Evolutionary conservation across 2,329 filamentous ascomycete species (phyloP).

Genomic region (Chrysosporium keratinophilum): DNA sequence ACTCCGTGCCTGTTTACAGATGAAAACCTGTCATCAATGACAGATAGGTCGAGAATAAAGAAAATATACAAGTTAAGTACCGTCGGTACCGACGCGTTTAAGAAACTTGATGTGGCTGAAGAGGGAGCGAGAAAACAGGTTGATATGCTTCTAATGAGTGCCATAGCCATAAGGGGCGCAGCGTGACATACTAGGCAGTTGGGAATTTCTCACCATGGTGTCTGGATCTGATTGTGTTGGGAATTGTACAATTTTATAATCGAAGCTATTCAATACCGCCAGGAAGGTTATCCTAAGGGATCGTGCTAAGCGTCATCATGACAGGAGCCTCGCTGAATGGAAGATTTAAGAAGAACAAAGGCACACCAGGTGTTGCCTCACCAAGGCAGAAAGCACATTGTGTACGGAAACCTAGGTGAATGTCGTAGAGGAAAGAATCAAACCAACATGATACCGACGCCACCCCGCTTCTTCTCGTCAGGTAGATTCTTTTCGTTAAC

Average conservation of each 20-base stretch:
- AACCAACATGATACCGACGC: conserved; percentile 80
- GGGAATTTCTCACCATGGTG: not conserved
- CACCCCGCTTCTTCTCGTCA: conserved; percentile 68
- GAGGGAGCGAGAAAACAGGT: conserved; percentile 37
- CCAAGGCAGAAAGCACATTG: not conserved
- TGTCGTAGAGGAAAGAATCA: conserved; percentile 23
- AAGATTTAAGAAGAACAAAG: not conserved
- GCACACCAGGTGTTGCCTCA: not conserved
- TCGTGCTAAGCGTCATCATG: not conserved
- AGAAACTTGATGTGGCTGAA: conserved; percentile 20
- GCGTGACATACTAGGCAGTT: conserved; percentile 23
- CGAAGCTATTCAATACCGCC: no score
- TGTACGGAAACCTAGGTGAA: not conserved
- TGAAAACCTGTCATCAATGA: conserved; percentile 46
- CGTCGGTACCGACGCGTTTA: conserved; percentile 34
- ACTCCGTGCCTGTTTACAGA: conserved; percentile 51
- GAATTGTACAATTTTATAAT: not conserved
- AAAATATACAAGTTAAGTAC: conserved; percentile 80
- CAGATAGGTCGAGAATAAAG: conserved; percentile 59
- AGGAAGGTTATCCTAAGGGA: no score
- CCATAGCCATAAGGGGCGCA: conserved; percentile 64
- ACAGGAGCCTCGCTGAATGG: not conserved
- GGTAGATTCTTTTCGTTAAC: conserved; percentile 68
- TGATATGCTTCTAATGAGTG: conserved; percentile 60
- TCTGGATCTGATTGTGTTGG: not conserved